These are phyloP conservation scores for Venturia carpophila DNA, from an alignment of 2,329 filamentous ascomycete genomes.

Conservation along the genomic window DNA sequence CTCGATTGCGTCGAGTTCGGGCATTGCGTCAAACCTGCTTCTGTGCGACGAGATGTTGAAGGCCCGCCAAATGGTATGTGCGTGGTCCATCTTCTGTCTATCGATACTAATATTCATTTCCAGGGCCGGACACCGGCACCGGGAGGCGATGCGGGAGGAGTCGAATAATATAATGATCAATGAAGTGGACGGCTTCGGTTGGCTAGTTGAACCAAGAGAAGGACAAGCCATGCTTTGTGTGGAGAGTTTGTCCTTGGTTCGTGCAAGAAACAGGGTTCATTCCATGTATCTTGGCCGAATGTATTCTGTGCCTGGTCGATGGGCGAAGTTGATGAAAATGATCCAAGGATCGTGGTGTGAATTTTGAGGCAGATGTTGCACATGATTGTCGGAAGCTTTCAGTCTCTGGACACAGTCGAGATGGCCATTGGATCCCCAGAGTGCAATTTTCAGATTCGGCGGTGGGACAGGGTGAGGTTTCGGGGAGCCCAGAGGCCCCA, in stretches of 20 bases:
- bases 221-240: neutral
- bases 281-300: neutral
- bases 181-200: neutral
- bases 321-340: neutral
- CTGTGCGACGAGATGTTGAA: constrained; percentile 97
- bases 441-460: too few species aligned
- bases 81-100: neutral
- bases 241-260: neutral
- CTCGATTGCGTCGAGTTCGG: constrained; percentile 84
- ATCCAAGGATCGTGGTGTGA: too few species aligned
- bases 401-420: too few species aligned
- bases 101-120: constrained; percentile 6
- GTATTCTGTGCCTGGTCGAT: neutral
- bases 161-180: neutral
- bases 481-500: too few species aligned
- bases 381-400: too few species aligned
- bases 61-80: constrained; percentile 77
- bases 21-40: constrained; percentile 90
- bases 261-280: neutral
- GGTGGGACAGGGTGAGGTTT: too few species aligned
- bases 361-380: too few species aligned
- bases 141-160: constrained; percentile 6
- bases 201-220: neutral
- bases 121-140: constrained; percentile 5
- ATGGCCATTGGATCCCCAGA: too few species aligned